Percentiles rank a stretch among this genome's conserved stretches.
phyloP scores from a whole-genome alignment of 2,329 filamentous ascomycete genomes.

The Fusarium tricinctum region DNA sequence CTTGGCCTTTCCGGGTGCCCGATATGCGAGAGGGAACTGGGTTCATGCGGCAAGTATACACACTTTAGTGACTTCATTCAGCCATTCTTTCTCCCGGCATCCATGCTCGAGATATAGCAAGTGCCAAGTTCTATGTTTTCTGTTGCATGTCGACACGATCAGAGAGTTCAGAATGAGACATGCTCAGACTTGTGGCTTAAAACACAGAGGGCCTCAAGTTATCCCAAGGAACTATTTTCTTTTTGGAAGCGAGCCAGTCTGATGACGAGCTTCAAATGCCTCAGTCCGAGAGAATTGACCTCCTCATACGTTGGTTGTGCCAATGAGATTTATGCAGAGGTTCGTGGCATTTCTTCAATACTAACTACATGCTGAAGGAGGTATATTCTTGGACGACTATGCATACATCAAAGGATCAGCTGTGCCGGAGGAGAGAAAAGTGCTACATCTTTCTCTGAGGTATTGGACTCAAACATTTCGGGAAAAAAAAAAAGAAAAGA shows the following conservation, averaged over 20 bases:
- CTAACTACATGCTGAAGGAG: constrained; percentile 2
- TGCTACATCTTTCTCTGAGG: background rate
- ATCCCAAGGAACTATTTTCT: constrained; percentile 5
- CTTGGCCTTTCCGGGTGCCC: constrained; percentile 34
- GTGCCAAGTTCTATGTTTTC: constrained; percentile 25
- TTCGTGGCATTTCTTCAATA: constrained; percentile 49
- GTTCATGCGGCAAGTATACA: constrained; percentile 33
- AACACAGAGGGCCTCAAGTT: constrained; percentile 39
- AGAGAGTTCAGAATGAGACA: constrained; percentile 26
- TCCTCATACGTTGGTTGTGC: constrained; percentile 33
- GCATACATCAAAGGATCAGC: background rate
- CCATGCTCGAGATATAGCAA: constrained; percentile 27
- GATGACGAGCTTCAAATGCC: constrained; percentile 18
- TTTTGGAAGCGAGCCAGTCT: constrained; percentile 25
- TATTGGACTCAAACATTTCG: background rate
- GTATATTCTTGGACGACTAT: constrained; percentile 34
- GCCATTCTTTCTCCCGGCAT: constrained; percentile 22
- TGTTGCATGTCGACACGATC: constrained; percentile 27
- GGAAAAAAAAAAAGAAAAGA: background rate
- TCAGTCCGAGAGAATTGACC: constrained; percentile 26
- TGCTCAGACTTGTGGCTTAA: constrained; percentile 34
- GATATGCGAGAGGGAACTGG: constrained; percentile 30
- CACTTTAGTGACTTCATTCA: background rate
- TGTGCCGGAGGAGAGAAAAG: background rate
- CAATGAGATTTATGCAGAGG: constrained; percentile 49